A percentile compares a stretch with the other conserved stretches of the same genome.
Conservation (phyloP, 2,329 filamentous ascomycete species). For the Cladosporium sp. region DNA sequence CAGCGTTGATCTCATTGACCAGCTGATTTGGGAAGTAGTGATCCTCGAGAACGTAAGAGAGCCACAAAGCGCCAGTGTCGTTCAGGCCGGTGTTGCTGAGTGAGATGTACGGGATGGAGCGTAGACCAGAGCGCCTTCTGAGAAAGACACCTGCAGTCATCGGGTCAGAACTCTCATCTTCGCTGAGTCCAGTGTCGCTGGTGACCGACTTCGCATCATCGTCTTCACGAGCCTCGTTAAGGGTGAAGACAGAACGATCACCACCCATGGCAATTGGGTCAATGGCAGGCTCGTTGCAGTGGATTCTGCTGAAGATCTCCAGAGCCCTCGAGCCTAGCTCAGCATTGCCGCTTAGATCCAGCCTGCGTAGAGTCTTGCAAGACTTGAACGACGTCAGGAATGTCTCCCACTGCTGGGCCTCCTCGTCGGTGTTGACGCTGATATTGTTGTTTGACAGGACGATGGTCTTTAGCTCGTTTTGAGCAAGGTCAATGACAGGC, state of each 20-base stretch:
- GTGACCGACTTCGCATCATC: constrained; percentile 4
- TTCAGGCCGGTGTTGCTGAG: constrained; percentile 31
- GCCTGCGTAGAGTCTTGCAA: constrained; percentile 39
- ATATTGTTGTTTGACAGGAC: constrained; percentile 46
- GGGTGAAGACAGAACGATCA: constrained; percentile 18
- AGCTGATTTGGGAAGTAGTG: constrained; percentile 37
- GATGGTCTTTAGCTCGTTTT: constrained; percentile 43
- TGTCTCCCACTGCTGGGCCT: constrained; percentile 38
- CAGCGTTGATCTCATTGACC: constrained; percentile 29
- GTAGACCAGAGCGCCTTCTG: constrained; percentile 31
- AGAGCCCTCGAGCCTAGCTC: constrained; percentile 38
- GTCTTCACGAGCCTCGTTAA: constrained; percentile 22
- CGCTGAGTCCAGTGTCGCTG: background rate
- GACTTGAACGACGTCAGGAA: constrained; percentile 42
- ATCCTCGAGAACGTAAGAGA: constrained; percentile 36
- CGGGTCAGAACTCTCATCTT: constrained; percentile 5
- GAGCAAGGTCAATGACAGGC: constrained; percentile 36
- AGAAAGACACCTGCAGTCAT: constrained; percentile 19
- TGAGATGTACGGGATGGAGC: constrained; percentile 37
- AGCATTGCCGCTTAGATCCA: constrained; percentile 44
- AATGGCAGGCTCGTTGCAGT: constrained; percentile 32
- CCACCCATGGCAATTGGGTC: constrained; percentile 27
- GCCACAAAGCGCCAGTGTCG: constrained; percentile 36
- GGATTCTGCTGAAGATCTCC: constrained; percentile 42
- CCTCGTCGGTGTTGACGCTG: constrained; percentile 31